A percentile compares a stretch with the other conserved stretches of the same genome.
Conservation (phyloP, 1,284 basidiomycete genomes). For the Erythrobasidium hasegawianum region DNA sequence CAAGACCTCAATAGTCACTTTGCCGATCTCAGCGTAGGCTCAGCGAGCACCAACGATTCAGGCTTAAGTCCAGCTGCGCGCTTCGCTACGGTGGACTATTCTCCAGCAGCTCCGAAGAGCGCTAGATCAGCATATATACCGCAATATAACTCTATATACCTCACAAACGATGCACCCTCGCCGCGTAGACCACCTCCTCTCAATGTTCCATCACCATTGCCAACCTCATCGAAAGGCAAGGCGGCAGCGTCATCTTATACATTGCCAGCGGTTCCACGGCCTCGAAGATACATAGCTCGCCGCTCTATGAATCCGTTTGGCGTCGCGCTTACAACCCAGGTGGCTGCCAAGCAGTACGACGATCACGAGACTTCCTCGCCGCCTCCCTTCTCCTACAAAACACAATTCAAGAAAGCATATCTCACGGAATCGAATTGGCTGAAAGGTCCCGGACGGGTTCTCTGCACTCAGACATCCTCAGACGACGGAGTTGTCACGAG, state of each 20-base stretch:
- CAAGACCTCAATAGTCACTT: constrained; percentile 5
- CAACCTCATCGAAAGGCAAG: too few species aligned
- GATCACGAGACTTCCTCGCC: constrained; percentile 33
- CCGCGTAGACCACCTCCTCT: too few species aligned
- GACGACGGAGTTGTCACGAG: constrained; percentile 79
- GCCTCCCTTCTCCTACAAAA: constrained; percentile 58
- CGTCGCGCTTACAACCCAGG: background rate
- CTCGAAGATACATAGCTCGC: background rate
- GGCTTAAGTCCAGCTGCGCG: background rate
- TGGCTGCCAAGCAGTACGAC: background rate
- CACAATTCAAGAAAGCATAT: constrained; percentile 73
- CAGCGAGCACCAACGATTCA: background rate
- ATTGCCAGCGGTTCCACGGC: background rate
- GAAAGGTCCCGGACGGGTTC: constrained; percentile 64
- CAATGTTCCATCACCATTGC: too few species aligned
- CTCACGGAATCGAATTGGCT: constrained; percentile 83
- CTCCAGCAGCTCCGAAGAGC: background rate
- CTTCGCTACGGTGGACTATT: background rate
- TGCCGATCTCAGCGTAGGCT: background rate
- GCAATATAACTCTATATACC: background rate
- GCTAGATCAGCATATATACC: background rate
- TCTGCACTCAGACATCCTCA: constrained; percentile 68
- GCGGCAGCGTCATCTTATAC: background rate
- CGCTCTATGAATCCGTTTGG: constrained; percentile 26
- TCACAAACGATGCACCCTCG: too few species aligned